phyloP scores from a whole-genome alignment of 2,329 filamentous ascomycete genomes.

The Aspergillus caelatus region DNA sequence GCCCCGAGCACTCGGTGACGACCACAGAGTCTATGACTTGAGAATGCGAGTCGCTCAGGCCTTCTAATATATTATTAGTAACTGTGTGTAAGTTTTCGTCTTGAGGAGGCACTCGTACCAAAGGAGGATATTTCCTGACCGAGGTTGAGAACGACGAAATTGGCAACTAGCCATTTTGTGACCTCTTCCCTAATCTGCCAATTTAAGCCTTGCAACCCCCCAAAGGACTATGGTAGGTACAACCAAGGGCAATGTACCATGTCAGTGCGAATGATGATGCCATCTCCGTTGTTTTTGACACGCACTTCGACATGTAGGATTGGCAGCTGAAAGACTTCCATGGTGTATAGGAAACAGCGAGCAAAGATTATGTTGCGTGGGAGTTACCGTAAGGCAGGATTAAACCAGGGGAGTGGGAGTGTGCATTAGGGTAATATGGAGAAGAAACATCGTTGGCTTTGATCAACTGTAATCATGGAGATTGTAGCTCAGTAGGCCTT shows the following conservation, averaged over 20 bases:
- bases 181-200: slow-evolving; percentile 41
- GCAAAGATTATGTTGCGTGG: neutral
- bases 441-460: neutral
- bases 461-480: neutral
- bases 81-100: neutral
- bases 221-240: neutral
- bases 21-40: slow-evolving; percentile 37
- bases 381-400: no score
- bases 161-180: slow-evolving; percentile 38
- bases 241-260: slow-evolving; percentile 24
- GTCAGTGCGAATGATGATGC: slow-evolving; percentile 34
- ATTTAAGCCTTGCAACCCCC: neutral
- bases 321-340: slow-evolving; percentile 25
- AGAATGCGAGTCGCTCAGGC: slow-evolving; percentile 26
- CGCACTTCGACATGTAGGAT: slow-evolving; percentile 45
- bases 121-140: slow-evolving; percentile 36
- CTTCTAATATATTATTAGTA: slow-evolving; percentile 24
- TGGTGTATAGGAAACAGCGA: slow-evolving; percentile 1
- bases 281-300: slow-evolving; percentile 30
- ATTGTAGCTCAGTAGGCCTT: neutral
- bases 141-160: slow-evolving; percentile 36
- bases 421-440: neutral
- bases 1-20: slow-evolving; percentile 44
- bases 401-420: neutral
- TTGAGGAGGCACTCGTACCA: slow-evolving; percentile 22